These are phyloP conservation scores for Xylaria sp. DNA, from an alignment of 2,329 filamentous ascomycete species.

Conservation along the genomic window DNA sequence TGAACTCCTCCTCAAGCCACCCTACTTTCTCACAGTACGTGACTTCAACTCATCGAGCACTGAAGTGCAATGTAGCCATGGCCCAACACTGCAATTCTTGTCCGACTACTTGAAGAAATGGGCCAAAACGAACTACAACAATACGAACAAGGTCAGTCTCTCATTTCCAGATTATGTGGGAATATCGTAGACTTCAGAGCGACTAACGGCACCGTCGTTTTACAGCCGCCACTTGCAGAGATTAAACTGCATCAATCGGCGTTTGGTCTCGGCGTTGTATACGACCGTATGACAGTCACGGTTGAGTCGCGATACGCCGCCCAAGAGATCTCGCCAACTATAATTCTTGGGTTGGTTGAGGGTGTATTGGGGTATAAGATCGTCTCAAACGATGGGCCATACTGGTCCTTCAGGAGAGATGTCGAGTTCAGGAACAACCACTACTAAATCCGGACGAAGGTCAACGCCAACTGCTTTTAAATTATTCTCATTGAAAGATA, in stretches of 20 bases:
- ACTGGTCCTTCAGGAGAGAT: constrained; percentile 50
- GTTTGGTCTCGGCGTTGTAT: constrained; percentile 58
- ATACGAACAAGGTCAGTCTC: constrained; percentile 41
- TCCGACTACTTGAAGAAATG: constrained; percentile 60
- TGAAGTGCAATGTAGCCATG: constrained; percentile 61
- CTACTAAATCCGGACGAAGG: constrained; percentile 21
- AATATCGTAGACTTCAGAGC: neutral
- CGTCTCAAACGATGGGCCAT: constrained; percentile 43
- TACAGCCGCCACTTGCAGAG: constrained; percentile 56
- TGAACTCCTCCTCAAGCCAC: constrained; percentile 59
- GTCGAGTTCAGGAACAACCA: constrained; percentile 44
- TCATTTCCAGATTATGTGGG: neutral
- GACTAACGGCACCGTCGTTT: neutral
- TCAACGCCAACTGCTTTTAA: too few relatives aligned
- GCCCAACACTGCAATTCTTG: constrained; percentile 58
- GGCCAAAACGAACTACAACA: constrained; percentile 57
- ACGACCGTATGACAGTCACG: constrained; percentile 57
- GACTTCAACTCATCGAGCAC: constrained; percentile 49
- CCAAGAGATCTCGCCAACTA: constrained; percentile 56
- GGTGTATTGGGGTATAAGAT: constrained; percentile 59
- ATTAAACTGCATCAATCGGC: constrained; percentile 58
- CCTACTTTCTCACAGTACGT: constrained; percentile 60
- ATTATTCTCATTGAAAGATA: too few relatives aligned
- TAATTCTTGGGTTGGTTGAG: constrained; percentile 60
- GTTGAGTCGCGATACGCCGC: constrained; percentile 50